These are phyloP conservation scores for Eutrema yunnanense DNA, from an alignment of 345 rosid genomes.

Conservation along the genomic window DNA sequence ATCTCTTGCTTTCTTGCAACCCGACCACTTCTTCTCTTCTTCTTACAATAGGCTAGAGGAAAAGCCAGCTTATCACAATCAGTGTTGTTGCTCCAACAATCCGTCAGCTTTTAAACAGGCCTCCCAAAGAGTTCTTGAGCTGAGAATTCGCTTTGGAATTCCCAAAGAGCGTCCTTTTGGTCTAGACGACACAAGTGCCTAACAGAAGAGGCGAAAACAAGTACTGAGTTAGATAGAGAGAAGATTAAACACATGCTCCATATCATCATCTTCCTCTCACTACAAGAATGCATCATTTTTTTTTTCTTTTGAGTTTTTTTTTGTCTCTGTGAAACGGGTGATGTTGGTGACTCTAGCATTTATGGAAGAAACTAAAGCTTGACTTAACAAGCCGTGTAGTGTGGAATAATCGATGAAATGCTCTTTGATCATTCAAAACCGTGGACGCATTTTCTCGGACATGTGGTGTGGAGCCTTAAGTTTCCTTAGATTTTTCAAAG, in stretches of 20 bases:
- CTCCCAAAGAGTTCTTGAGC: not conserved
- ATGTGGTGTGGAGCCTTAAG: not conserved
- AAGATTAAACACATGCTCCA: not conserved
- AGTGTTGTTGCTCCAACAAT: not conserved
- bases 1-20: too few relatives aligned
- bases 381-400: not conserved
- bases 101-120: not conserved
- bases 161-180: conserved; percentile 2
- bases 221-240: not conserved
- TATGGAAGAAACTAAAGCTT: not conserved
- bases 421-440: too few relatives aligned
- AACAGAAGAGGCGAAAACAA: not conserved
- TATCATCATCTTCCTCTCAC: not conserved
- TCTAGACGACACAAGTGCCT: not conserved
- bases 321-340: not conserved
- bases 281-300: not conserved
- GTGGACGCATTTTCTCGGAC: too few relatives aligned
- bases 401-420: not conserved
- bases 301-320: not conserved
- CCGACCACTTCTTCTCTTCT: too few relatives aligned
- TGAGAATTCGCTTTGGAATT: not conserved
- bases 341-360: not conserved
- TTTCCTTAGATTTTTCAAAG: not conserved
- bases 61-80: not conserved
- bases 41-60: too few relatives aligned